Conservation (phyloP, 805 yeast species). For the Kodamaea restingae region DNA sequence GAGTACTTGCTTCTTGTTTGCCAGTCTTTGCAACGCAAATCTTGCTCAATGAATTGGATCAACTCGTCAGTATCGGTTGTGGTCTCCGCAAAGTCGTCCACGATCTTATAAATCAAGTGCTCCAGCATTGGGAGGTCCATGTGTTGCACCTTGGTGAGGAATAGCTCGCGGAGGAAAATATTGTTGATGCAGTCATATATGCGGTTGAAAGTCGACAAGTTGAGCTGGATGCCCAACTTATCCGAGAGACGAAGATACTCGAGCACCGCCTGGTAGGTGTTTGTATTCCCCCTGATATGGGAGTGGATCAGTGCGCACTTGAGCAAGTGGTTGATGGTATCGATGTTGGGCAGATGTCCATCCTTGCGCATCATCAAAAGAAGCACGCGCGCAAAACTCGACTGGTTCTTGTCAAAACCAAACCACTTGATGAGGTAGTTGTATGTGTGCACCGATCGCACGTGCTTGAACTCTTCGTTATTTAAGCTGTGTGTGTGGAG, state of each 20-base stretch:
- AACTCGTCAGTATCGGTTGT: conserved; percentile 25
- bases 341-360: conserved; percentile 37
- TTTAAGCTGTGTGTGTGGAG: conserved; percentile 35
- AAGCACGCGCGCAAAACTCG: conserved; percentile 36
- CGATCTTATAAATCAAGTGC: conserved; percentile 24
- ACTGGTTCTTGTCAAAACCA: conserved; percentile 39
- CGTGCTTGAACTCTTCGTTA: conserved; percentile 25
- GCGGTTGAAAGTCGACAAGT: conserved; percentile 34
- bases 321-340: conserved; percentile 36
- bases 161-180: conserved; percentile 35
- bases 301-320: conserved; percentile 30
- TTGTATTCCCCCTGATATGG: conserved; percentile 27
- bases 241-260: conserved; percentile 29
- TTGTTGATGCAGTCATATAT: conserved; percentile 37
- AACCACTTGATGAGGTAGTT: conserved; percentile 38
- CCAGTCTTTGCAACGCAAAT: conserved; percentile 30
- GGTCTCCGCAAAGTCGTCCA: conserved; percentile 33
- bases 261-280: conserved; percentile 28
- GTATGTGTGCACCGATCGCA: conserved; percentile 33
- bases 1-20: conserved; percentile 22
- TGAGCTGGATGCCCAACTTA: conserved; percentile 21
- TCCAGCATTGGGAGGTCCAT: conserved; percentile 32
- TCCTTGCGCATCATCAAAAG: conserved; percentile 40
- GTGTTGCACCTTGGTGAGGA: conserved; percentile 28
- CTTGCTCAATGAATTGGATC: conserved; percentile 31